Percentiles rank a stretch among this genome's conserved stretches.
Conservation (phyloP, 164 flowering plant genomes). For the Macadamia tetraphylla region DNA sequence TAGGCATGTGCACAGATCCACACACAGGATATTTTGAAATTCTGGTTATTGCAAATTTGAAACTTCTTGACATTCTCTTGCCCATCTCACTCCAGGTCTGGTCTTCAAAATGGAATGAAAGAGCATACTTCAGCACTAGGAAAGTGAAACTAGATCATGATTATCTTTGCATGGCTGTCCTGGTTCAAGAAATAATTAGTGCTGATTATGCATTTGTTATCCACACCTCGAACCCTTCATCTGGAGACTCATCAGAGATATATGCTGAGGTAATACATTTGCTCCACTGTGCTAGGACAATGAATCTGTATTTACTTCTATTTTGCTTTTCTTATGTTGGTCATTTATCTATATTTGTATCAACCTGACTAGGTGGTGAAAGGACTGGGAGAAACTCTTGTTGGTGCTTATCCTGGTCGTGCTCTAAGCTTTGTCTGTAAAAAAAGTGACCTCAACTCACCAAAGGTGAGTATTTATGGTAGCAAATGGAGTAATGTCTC, state of each 20-base stretch:
- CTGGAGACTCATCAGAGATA: constrained; percentile 92
- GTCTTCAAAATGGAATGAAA: constrained; percentile 99
- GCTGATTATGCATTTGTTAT: constrained; percentile 98
- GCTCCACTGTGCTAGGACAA: neutral
- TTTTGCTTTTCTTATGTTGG: neutral
- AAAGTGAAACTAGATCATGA: constrained; percentile 89
- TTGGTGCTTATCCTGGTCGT: constrained; percentile 99
- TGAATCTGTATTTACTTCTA: neutral
- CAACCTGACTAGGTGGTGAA: constrained; percentile 61
- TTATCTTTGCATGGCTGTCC: constrained; percentile 94
- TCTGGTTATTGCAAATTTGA: no score
- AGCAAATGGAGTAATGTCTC: neutral
- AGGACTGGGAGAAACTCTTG: constrained; percentile 98
- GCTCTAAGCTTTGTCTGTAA: constrained; percentile 87
- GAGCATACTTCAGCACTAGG: constrained; percentile 93
- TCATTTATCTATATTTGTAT: neutral
- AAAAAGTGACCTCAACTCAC: constrained; percentile 66
- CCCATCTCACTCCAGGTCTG: constrained; percentile 55
- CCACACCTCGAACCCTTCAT: constrained; percentile 93
- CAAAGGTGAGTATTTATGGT: constrained; percentile 44
- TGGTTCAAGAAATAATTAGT: constrained; percentile 90
- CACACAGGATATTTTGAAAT: no score
- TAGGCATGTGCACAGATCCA: no score
- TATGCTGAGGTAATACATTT: constrained; percentile 75
- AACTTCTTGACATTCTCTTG: neutral